Percentiles rank a stretch among this genome's conserved stretches.
phyloP scores from a whole-genome alignment of 1,284 basidiomycete species.

The Pseudomicrostroma phylloplanum region DNA sequence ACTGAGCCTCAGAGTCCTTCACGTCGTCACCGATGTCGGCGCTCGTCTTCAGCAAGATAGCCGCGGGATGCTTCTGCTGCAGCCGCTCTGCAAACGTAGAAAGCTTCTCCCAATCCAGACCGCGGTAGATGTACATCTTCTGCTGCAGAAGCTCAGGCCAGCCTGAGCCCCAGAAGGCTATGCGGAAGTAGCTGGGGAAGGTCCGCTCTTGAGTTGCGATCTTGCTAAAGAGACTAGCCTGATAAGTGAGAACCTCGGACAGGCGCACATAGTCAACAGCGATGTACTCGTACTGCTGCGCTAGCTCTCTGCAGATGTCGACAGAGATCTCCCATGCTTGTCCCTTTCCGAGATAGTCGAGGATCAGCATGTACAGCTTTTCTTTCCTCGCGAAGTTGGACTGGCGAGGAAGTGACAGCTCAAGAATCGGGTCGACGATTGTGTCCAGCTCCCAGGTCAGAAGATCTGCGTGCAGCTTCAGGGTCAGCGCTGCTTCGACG shows the following conservation, averaged over 20 bases:
- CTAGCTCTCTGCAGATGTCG: slow-evolving; percentile 76
- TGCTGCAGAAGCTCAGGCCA: slow-evolving; percentile 76
- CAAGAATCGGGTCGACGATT: slow-evolving; percentile 60
- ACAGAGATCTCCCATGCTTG: slow-evolving; percentile 93
- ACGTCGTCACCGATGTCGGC: slow-evolving; percentile 65
- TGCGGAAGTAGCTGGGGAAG: slow-evolving; percentile 67
- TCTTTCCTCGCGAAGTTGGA: slow-evolving; percentile 92
- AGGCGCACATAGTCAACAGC: slow-evolving; percentile 55
- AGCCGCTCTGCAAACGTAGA: slow-evolving; percentile 75
- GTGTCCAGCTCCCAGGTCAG: slow-evolving; percentile 74
- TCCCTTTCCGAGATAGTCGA: slow-evolving; percentile 62
- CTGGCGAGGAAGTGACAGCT: slow-evolving; percentile 77
- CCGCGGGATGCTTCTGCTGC: slow-evolving; percentile 83
- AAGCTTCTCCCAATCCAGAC: slow-evolving; percentile 82
- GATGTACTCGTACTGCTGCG: slow-evolving; percentile 40
- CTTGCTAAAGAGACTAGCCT: slow-evolving; percentile 42
- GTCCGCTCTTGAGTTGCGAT: slow-evolving; percentile 36
- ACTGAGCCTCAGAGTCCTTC: slow-evolving; percentile 26
- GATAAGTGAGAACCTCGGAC: slow-evolving; percentile 41
- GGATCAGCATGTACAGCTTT: slow-evolving; percentile 49
- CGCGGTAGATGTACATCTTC: slow-evolving; percentile 80
- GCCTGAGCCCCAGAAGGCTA: slow-evolving; percentile 76
- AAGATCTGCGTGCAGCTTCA: slow-evolving; percentile 79
- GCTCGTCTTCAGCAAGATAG: slow-evolving; percentile 68
- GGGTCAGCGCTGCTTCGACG: slow-evolving; percentile 81